Conservation (phyloP, 2,329 filamentous ascomycete genomes). For the Venturia aucupariae region DNA sequence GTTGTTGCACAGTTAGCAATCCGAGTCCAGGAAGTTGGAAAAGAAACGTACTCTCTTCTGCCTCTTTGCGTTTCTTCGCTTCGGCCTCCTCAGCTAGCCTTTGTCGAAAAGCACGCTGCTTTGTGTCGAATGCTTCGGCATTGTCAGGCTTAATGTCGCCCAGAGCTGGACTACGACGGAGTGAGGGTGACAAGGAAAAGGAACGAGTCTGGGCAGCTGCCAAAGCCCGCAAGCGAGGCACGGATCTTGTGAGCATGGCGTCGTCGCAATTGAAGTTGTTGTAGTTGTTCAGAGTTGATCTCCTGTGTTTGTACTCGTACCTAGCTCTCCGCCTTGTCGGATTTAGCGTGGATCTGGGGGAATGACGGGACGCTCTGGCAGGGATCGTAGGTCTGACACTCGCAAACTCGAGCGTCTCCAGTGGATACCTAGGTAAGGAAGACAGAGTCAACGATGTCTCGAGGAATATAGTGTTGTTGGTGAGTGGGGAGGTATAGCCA, state of each 20-base stretch:
- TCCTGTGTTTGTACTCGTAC: too few relatives aligned
- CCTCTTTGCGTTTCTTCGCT: conserved; percentile 65
- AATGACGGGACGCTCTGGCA: background rate
- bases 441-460: background rate
- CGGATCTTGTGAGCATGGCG: conserved; percentile 6
- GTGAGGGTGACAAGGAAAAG: background rate
- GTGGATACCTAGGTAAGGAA: background rate
- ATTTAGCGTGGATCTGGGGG: background rate
- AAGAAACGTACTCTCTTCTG: conserved; percentile 65
- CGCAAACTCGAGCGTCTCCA: background rate
- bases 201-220: background rate
- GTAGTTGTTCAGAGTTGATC: background rate
- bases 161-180: conserved; percentile 55
- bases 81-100: conserved; percentile 52
- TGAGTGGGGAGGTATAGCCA: background rate
- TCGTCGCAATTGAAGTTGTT: background rate
- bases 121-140: conserved; percentile 67
- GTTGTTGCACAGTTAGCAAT: conserved; percentile 47
- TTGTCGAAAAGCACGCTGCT: conserved; percentile 81
- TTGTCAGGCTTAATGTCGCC: conserved; percentile 71
- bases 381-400: too few relatives aligned
- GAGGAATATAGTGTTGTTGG: background rate
- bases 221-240: conserved; percentile 2
- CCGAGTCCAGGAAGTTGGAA: conserved; percentile 38
- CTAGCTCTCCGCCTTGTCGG: background rate